These are phyloP conservation scores for Tephrocybe sp. DNA, from an alignment of 768 basidiomycete genomes.

Conservation along the genomic window DNA sequence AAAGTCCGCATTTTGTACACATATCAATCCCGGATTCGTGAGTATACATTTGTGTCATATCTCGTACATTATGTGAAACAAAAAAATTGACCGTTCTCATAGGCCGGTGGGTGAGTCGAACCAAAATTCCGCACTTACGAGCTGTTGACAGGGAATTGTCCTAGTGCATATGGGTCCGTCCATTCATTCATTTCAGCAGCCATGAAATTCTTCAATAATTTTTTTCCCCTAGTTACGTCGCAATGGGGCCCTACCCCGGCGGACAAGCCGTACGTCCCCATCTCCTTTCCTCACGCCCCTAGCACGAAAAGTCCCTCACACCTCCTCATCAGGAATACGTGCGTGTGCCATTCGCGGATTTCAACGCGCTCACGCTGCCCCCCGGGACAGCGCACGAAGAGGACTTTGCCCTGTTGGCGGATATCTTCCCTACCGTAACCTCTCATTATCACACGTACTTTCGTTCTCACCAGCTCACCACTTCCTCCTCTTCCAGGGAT, in stretches of 20 bases:
- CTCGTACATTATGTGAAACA: background rate
- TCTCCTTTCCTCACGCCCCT: too few relatives aligned
- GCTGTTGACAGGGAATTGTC: background rate
- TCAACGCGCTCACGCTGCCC: constrained; percentile 52
- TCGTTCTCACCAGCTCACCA: background rate
- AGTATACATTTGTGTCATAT: too few relatives aligned
- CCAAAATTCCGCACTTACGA: background rate
- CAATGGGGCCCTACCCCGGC: constrained; percentile 57
- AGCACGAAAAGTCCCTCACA: too few relatives aligned
- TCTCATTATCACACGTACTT: background rate
- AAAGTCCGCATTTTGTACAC: constrained; percentile 53
- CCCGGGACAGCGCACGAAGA: constrained; percentile 53
- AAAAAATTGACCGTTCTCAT: background rate
- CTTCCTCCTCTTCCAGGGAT: constrained; percentile 34
- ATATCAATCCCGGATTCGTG: constrained; percentile 59
- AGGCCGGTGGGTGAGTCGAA: constrained; percentile 47
- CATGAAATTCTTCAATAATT: too few relatives aligned
- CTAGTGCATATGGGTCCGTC: constrained; percentile 47
- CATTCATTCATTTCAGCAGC: too few relatives aligned
- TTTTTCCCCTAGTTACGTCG: constrained; percentile 53
- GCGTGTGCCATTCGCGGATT: constrained; percentile 57
- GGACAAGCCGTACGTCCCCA: constrained; percentile 46
- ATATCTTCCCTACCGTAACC: constrained; percentile 55
- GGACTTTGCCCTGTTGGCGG: constrained; percentile 54
- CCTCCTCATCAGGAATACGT: constrained; percentile 65